phyloP scores from a whole-genome alignment of 2,329 filamentous ascomycete species.

The Fusarium verrucosum region DNA sequence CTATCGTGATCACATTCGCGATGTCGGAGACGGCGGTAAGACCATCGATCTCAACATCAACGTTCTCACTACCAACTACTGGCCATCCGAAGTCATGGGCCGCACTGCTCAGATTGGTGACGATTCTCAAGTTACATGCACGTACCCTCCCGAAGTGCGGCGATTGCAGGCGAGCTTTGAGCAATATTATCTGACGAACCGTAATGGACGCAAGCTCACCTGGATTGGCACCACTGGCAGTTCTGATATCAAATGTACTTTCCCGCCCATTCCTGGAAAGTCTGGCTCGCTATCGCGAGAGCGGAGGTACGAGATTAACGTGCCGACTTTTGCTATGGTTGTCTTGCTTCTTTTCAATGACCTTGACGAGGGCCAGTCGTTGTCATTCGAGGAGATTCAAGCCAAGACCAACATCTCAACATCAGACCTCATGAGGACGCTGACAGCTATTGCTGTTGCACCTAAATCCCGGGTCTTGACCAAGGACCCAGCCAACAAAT shows the following conservation, averaged over 20 bases:
- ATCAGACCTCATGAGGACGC: conserved; percentile 76
- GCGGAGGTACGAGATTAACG: conserved; percentile 87
- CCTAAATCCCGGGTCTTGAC: conserved; percentile 83
- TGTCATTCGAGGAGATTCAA: conserved; percentile 81
- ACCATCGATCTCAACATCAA: conserved; percentile 82
- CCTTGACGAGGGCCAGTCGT: conserved; percentile 60
- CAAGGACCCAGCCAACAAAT: conserved; percentile 83
- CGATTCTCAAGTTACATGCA: conserved; percentile 61
- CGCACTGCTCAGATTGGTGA: conserved; percentile 62
- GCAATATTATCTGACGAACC: conserved; percentile 85
- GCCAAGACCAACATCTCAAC: conserved; percentile 80
- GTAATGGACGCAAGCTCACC: conserved; percentile 86
- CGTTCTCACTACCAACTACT: conserved; percentile 91
- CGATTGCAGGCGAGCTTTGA: conserved; percentile 85
- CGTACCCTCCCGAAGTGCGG: conserved; percentile 78
- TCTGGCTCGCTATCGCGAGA: conserved; percentile 68
- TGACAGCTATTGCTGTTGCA: conserved; percentile 84
- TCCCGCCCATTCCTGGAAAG: conserved; percentile 78
- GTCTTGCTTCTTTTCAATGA: conserved; percentile 92
- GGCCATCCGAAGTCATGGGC: conserved; percentile 91
- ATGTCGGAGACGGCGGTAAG: conserved; percentile 57
- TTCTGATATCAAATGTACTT: conserved; percentile 83
- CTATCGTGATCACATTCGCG: conserved; percentile 75
- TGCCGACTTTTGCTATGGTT: conserved; percentile 92
- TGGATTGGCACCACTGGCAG: conserved; percentile 80